Percentiles rank a stretch among this genome's conserved stretches.
phyloP scores from a whole-genome alignment of 805 yeast species.

The Wickerhamomyces tratensis region DNA sequence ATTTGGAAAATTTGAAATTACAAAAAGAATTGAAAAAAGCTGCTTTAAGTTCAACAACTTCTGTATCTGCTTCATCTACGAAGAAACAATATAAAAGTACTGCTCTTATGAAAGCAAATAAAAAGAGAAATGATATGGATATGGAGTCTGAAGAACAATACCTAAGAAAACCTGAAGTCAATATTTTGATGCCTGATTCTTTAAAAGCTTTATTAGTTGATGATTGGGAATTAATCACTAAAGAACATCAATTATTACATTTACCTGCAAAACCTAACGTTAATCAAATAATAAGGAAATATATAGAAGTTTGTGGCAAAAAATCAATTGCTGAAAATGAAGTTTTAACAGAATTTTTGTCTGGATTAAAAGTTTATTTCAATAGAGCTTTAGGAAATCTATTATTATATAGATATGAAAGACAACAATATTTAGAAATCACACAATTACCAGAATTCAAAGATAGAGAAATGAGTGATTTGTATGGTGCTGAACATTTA shows the following conservation, averaged over 20 bases:
- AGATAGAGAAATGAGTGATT: conserved; percentile 27
- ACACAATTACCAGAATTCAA: conserved; percentile 25
- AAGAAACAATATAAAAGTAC: conserved; percentile 2
- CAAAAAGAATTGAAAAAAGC: conserved; percentile 51
- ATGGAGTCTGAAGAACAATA: conserved; percentile 21
- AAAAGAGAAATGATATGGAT: conserved; percentile 20
- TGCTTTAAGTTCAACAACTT: conserved; percentile 24
- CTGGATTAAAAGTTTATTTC: conserved; percentile 67
- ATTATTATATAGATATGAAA: conserved; percentile 65
- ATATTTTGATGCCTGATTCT: conserved; percentile 49
- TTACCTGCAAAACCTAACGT: conserved; percentile 55
- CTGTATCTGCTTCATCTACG: conserved; percentile 6
- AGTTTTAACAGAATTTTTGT: conserved; percentile 55
- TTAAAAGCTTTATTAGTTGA: conserved; percentile 70
- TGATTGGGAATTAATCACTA: conserved; percentile 91
- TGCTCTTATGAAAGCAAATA: conserved; percentile 13
- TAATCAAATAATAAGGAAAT: conserved; percentile 43
- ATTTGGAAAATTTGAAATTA: conserved; percentile 54
- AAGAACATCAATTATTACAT: conserved; percentile 58
- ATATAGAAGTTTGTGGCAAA: conserved; percentile 23
- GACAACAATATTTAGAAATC: conserved; percentile 58
- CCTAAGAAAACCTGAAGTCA: conserved; percentile 29
- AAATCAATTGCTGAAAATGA: conserved; percentile 25
- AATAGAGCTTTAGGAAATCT: conserved; percentile 62
- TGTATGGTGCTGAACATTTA: conserved; percentile 80